These are phyloP conservation scores for Scheffersomyces ergatensis DNA, from an alignment of 805 yeast species.

Conservation along the genomic window DNA sequence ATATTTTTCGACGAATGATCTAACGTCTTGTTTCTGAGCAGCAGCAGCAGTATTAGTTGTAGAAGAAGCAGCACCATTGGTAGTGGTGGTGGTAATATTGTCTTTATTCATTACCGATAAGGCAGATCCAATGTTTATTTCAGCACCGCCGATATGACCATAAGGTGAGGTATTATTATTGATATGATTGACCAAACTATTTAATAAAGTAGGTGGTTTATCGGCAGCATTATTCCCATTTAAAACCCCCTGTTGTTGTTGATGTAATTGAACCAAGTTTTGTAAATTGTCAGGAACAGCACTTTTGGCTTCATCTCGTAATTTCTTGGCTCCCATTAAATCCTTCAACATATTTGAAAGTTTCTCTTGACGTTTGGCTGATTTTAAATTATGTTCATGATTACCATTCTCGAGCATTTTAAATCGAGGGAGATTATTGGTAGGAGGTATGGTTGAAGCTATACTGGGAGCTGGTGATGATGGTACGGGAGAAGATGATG, in stretches of 20 bases:
- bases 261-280: slow-evolving; percentile 8
- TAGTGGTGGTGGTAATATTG: not conserved
- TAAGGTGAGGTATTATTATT: slow-evolving; percentile 19
- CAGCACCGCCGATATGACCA: slow-evolving; percentile 4
- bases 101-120: not conserved
- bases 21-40: slow-evolving; percentile 24
- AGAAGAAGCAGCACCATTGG: not conserved
- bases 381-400: slow-evolving; percentile 78
- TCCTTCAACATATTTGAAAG: slow-evolving; percentile 72
- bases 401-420: slow-evolving; percentile 60
- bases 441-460: not conserved
- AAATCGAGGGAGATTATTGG: slow-evolving; percentile 41
- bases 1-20: slow-evolving; percentile 80
- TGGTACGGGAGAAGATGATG: not conserved
- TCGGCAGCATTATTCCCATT: slow-evolving; percentile 1
- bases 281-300: slow-evolving; percentile 64
- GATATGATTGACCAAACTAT: slow-evolving; percentile 65
- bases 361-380: slow-evolving; percentile 77
- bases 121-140: not conserved
- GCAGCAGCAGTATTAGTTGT: not conserved
- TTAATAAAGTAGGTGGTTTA: slow-evolving; percentile 68
- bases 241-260: slow-evolving; percentile 1
- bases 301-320: slow-evolving; percentile 67
- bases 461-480: slow-evolving; percentile 3
- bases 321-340: slow-evolving; percentile 68